phyloP scores from a whole-genome alignment of 2,329 filamentous ascomycete species.

The Arthrobotrys iridis region DNA sequence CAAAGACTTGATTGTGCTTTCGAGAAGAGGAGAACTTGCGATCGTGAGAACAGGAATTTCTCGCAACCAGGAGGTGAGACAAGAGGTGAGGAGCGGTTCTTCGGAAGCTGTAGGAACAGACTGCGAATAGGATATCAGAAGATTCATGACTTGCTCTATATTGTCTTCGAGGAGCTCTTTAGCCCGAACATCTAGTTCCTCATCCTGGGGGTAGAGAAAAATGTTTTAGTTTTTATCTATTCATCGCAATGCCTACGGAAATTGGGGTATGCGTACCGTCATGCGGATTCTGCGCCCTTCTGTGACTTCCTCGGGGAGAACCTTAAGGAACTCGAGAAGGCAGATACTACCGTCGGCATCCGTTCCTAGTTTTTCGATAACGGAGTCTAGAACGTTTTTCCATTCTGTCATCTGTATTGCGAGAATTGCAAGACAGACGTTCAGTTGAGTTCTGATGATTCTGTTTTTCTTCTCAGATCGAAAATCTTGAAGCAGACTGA shows the following conservation, averaged over 20 bases:
- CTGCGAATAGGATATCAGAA: constrained; percentile 81
- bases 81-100: constrained; percentile 88
- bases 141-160: constrained; percentile 82
- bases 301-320: constrained; percentile 97
- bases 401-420: constrained; percentile 96
- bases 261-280: too few species aligned
- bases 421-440: constrained; percentile 90
- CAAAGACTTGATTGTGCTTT: constrained; percentile 80
- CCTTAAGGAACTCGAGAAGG: constrained; percentile 93
- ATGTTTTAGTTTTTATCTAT: background rate
- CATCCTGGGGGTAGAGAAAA: constrained; percentile 73
- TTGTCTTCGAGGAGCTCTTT: constrained; percentile 91
- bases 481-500: constrained; percentile 82
- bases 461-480: constrained; percentile 78
- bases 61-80: constrained; percentile 94
- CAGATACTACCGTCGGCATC: constrained; percentile 82
- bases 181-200: constrained; percentile 87
- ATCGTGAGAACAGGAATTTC: constrained; percentile 87
- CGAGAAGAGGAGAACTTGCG: constrained; percentile 83
- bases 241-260: too few species aligned
- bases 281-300: constrained; percentile 99
- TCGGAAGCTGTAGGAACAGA: constrained; percentile 41
- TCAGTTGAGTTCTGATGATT: constrained; percentile 86
- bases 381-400: constrained; percentile 88
- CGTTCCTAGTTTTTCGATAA: constrained; percentile 80